Evolutionary conservation across 805 yeast species (phyloP).

Genomic region (Saccharomycopsis sp.): DNA sequence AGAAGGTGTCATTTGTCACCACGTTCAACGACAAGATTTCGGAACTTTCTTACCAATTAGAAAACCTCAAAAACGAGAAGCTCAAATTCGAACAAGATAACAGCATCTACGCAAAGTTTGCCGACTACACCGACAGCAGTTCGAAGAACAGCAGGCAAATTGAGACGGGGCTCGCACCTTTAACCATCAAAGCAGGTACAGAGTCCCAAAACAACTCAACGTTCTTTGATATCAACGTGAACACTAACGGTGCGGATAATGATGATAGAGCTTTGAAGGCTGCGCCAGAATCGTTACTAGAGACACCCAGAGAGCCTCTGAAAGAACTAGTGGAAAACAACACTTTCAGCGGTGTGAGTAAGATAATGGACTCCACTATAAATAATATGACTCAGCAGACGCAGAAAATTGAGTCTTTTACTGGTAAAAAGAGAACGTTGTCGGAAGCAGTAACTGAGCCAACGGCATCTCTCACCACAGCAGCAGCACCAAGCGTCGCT

Average conservation of each 20-base stretch:
- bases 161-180: not conserved
- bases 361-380: not conserved
- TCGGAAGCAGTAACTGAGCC: not conserved
- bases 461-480: too few species aligned
- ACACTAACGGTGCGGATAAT: not conserved
- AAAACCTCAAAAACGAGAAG: slow-evolving; percentile 14
- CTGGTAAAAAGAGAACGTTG: not conserved
- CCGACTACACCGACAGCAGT: not conserved
- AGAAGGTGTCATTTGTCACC: slow-evolving; percentile 18
- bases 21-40: slow-evolving; percentile 9
- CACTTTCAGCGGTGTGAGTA: not conserved
- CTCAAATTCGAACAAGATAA: slow-evolving; percentile 19
- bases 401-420: not conserved
- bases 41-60: slow-evolving; percentile 9
- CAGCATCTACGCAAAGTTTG: slow-evolving; percentile 14
- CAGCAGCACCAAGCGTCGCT: too few species aligned
- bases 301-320: not conserved
- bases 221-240: not conserved
- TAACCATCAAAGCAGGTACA: not conserved
- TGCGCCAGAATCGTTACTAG: too few species aligned
- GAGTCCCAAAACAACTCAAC: not conserved
- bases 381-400: too few species aligned
- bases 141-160: not conserved
- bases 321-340: not conserved
- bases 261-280: too few species aligned